Evolutionary conservation across 176 grass and related monocot genomes (phyloP), one percentile per base, ranked within the genome.

Genomic region (Triticum monococcum): DNA sequence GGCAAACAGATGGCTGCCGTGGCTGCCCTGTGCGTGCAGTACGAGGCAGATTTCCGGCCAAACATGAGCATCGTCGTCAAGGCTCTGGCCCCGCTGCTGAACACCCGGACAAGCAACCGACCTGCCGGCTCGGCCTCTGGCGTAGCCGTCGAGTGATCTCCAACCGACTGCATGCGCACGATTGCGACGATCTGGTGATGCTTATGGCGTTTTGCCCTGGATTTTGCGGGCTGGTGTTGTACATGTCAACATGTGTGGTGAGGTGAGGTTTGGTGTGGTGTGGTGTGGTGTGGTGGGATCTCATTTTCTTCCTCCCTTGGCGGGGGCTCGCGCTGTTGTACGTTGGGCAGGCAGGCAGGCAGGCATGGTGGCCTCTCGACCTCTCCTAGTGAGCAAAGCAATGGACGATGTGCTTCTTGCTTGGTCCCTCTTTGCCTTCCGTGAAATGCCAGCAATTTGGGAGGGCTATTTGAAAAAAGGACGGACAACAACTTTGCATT

Each of bases 11-110:
- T 92, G 88, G 95, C 92, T 77, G 92, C 86, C 8, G 90, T 97
- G 46, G 92, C 95, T 26, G 92, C 92, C 16, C 78, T 94, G 66
- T 94, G 92, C 74, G 86, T 94, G 54, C 92, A 97, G 77, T 97
- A 97, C 40, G 92, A 94, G 73, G 90, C 80, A 1, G 95, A 97
- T 30, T 92, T 94, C 85, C 90, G 95, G 50, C 95, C 95, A 25
- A 97, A 94, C 78, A 94, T 97, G 92, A 92, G 92, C 81, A 97
- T 97, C 65, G 92, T 94, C 61, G 95, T 97, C 45, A 94, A 97
- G 85, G 90, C 93, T 83, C 83, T 95, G 30, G 88, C 23, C 40
- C 90, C 93, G 18, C 64, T 95, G 50, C 48, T 95, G 70, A 37
- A 92, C 88, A 82, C 31, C 36, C 88, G 38, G 23, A 7, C 37